Conservation (phyloP, 164 flowering plant species). For the Vitis cinerea region DNA sequence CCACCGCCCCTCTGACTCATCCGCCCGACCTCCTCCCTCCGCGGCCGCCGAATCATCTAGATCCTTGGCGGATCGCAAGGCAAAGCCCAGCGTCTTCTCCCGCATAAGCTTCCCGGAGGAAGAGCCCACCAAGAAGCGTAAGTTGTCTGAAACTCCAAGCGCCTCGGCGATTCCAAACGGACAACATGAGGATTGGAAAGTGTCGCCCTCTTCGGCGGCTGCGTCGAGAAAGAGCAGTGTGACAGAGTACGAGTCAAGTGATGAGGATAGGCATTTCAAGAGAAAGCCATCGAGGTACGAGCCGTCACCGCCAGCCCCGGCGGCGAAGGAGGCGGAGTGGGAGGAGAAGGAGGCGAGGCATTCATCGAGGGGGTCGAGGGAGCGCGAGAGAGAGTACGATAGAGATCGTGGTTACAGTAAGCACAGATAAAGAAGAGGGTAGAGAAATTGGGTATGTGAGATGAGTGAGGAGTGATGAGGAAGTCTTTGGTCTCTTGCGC, state of each 20-base stretch:
- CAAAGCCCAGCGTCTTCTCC: constrained; percentile 77
- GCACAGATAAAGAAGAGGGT: constrained; percentile 13
- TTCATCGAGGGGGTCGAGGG: constrained; percentile 40
- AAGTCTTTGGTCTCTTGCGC: too few relatives aligned
- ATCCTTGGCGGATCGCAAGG: constrained; percentile 30
- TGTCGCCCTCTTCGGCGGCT: constrained; percentile 13
- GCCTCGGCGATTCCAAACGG: constrained; percentile 33
- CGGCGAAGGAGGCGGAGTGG: constrained; percentile 24
- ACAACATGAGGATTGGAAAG: constrained; percentile 39
- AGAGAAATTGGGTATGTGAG: neutral
- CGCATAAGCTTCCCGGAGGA: constrained; percentile 80
- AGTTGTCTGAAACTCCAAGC: constrained; percentile 28
- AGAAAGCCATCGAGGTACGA: constrained; percentile 74
- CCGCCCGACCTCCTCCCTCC: constrained; percentile 14
- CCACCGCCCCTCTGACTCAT: constrained; percentile 31
- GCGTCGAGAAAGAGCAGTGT: constrained; percentile 12
- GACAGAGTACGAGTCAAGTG: constrained; percentile 66
- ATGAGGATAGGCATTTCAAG: constrained; percentile 84
- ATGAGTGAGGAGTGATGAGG: too few relatives aligned
- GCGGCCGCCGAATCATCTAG: constrained; percentile 5
- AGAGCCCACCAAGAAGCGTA: constrained; percentile 48
- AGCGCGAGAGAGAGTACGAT: constrained; percentile 31
- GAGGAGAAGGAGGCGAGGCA: constrained; percentile 42
- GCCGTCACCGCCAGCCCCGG: constrained; percentile 37
- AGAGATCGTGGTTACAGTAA: constrained; percentile 26